A percentile compares a stretch with the other conserved stretches of the same genome.
Evolutionary conservation across 768 basidiomycete genomes (phyloP).

Genomic region (Termitomyces sp.): DNA sequence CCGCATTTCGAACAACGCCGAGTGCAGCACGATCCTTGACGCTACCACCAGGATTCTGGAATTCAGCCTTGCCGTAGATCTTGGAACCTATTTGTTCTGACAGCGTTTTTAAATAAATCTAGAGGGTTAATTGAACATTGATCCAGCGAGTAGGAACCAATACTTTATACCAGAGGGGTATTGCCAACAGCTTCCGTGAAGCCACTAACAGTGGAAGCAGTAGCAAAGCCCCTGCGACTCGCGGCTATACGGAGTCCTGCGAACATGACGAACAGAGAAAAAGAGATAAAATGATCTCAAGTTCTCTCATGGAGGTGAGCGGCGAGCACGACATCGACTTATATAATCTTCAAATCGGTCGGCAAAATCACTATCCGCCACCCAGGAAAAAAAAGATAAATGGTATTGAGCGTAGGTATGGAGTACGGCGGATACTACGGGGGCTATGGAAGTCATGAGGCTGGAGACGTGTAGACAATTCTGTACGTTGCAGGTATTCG

Average conservation of each 20-base stretch:
- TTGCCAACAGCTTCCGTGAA: conserved; percentile 89
- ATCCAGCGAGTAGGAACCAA: background rate
- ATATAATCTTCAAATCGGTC: conserved; percentile 18
- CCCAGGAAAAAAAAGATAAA: conserved; percentile 7
- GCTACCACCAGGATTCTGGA: conserved; percentile 96
- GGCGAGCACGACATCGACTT: conserved; percentile 33
- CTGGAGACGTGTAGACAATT: conserved; percentile 25
- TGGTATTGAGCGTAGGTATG: conserved; percentile 19
- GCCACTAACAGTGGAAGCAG: conserved; percentile 52
- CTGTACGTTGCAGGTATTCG: conserved; percentile 31
- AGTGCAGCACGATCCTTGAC: conserved; percentile 97
- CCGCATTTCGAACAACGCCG: conserved; percentile 82
- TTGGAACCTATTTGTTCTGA: conserved; percentile 79
- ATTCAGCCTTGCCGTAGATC: conserved; percentile 95
- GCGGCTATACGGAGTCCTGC: conserved; percentile 23
- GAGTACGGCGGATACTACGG: conserved; percentile 8
- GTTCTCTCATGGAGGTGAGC: conserved; percentile 10
- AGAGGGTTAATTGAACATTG: conserved; percentile 2
- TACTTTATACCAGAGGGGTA: conserved; percentile 78
- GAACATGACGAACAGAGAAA: conserved; percentile 25
- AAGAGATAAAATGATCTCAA: background rate
- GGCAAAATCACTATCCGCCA: background rate
- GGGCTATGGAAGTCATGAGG: conserved; percentile 24
- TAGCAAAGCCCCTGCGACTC: conserved; percentile 28
- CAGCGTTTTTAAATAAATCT: conserved; percentile 81